These are phyloP conservation scores for Forsythia suspensa DNA, from an alignment of 257 asterid genomes.

Conservation along the genomic window DNA sequence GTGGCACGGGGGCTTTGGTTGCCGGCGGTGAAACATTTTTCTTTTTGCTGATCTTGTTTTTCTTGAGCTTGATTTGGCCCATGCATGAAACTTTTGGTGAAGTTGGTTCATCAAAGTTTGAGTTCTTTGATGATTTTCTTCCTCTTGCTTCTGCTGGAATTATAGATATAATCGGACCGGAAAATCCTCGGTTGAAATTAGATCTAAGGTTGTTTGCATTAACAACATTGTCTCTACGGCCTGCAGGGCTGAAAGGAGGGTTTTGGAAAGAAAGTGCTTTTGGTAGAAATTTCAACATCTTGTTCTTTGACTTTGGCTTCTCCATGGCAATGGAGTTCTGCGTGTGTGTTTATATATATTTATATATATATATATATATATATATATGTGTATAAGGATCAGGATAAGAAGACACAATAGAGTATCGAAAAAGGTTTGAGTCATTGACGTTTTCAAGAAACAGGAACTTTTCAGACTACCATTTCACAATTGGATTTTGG, in stretches of 20 bases:
- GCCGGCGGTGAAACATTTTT: slow-evolving; percentile 15
- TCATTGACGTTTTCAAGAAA: background rate
- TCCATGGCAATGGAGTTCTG: slow-evolving; percentile 32
- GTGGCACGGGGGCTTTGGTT: slow-evolving; percentile 16
- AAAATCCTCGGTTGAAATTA: slow-evolving; percentile 21
- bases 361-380: background rate
- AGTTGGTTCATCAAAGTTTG: slow-evolving; percentile 51
- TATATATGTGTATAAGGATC: background rate
- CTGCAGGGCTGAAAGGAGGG: slow-evolving; percentile 42
- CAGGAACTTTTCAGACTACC: background rate
- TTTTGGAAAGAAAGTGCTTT: slow-evolving; percentile 44
- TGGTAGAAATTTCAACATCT: slow-evolving; percentile 41
- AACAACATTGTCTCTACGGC: slow-evolving; percentile 28
- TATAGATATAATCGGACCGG: slow-evolving; percentile 50
- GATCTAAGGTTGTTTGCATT: slow-evolving; percentile 21
- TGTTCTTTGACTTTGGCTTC: slow-evolving; percentile 40
- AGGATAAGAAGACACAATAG: background rate
- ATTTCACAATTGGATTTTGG: background rate
- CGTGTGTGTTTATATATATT: slow-evolving; percentile 20
- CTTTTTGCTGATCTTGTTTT: slow-evolving; percentile 26
- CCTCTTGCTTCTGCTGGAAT: slow-evolving; percentile 40
- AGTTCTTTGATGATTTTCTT: slow-evolving; percentile 27
- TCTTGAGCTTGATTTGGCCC: slow-evolving; percentile 50
- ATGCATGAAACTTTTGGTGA: slow-evolving; percentile 67
- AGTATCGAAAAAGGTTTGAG: background rate